A percentile compares a stretch with the other conserved stretches of the same genome.
phyloP scores from a whole-genome alignment of 2,329 filamentous ascomycete genomes.

The Calonectria honghensis region DNA sequence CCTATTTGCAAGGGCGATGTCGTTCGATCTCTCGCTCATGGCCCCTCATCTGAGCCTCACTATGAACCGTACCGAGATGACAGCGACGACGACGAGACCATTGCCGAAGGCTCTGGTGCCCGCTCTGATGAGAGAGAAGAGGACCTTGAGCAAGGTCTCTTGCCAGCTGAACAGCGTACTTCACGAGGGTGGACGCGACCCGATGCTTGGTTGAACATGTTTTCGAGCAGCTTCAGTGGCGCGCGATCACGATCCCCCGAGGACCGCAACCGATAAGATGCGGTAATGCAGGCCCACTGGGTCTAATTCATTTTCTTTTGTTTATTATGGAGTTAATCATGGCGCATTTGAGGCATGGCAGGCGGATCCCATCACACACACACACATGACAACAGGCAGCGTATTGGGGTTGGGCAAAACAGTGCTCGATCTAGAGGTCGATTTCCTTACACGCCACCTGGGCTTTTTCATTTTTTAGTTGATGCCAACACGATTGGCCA shows the following conservation, averaged over 20 bases:
- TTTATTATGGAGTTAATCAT: conserved; percentile 19
- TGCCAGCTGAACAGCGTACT: conserved; percentile 47
- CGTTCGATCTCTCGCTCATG: conserved; percentile 79
- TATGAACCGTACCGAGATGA: conserved; percentile 75
- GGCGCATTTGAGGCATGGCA: conserved; percentile 27
- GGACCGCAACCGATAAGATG: conserved; percentile 49
- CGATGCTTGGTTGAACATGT: conserved; percentile 62
- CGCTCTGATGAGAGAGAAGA: conserved; percentile 56
- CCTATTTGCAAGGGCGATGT: conserved; percentile 99
- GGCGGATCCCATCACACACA: conserved; percentile 12
- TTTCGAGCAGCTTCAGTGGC: conserved; percentile 58
- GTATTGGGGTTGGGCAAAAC: conserved; percentile 26
- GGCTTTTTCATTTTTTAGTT: conserved; percentile 17
- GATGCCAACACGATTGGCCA: conserved; percentile 15
- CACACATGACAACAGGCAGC: conserved; percentile 11
- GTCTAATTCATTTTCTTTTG: conserved; percentile 3
- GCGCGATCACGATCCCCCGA: conserved; percentile 53
- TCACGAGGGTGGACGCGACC: conserved; percentile 50
- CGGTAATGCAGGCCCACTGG: neutral
- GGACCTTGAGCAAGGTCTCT: conserved; percentile 67
- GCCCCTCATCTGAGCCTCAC: conserved; percentile 69
- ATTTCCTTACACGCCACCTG: conserved; percentile 14
- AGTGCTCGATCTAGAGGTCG: conserved; percentile 8
- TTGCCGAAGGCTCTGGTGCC: conserved; percentile 60
- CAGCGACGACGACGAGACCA: conserved; percentile 63